Base-by-base conservation (phyloP, 2,329 filamentous ascomycete genomes). In the Fusarium sp. region DNA sequence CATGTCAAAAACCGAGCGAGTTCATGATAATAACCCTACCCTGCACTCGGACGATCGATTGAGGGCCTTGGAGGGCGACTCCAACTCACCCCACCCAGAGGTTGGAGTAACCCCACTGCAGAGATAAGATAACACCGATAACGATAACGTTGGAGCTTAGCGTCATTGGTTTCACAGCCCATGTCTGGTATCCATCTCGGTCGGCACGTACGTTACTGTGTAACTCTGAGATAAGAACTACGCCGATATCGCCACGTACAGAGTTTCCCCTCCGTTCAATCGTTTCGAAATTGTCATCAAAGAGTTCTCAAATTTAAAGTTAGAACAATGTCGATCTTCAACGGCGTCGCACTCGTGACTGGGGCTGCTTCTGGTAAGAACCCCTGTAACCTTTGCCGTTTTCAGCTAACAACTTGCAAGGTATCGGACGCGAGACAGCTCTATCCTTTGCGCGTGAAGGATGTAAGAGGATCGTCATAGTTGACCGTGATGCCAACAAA, bases 281-380 rank as follows among this genome's bases (percentile, higher is more conserved):
- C 8, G 4, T 11, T 7, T 20, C 4, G 4, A 14, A 25, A 14
- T 13, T 13, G 1, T 7, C 3, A 7, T 7, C 4, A 14, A 11
- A 2, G 10, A 4, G 14, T 7, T 9, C 0, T 18, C 31, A 5
- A 1, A 35, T 13, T 20, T 2, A 12, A 14, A 13, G 6, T 5
- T 2, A 11, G 12, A 7, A 62, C 36, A 14, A 65, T 66, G 63
- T 52, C 61, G 0, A 67, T 66, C 20, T 67, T 67, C 25, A 67
- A 60, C 10, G 64, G 64, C 9, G 64, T 67, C 12, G 64, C 64
- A 22, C 64, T 67, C 8, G 39, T 67, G 18, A 67, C 64, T n/a
- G 64, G 64, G n/a, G 62, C 64, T 12, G 64, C 64, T 1, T 67
- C 64, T 18, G 62, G 64, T 67, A 12, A 47, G 39, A 42, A 17